A percentile compares a stretch with the other conserved stretches of the same genome.
Conservation (phyloP, 2,329 filamentous ascomycete species). For the Cercospora sojina region DNA sequence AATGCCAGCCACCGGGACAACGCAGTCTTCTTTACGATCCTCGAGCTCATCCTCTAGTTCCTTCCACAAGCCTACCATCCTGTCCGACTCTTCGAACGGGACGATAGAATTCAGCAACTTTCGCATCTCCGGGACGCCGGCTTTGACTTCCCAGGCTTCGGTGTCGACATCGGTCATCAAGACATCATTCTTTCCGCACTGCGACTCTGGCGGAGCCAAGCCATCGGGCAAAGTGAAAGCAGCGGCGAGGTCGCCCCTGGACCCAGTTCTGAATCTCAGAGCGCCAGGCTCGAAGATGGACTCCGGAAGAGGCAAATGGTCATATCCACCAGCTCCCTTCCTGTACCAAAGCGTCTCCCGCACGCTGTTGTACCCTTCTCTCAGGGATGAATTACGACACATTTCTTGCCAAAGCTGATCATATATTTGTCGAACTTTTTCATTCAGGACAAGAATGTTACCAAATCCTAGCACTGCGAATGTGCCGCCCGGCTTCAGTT, state of each 20-base stretch:
- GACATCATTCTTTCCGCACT: neutral
- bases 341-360: neutral
- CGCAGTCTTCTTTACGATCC: neutral
- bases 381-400: neutral
- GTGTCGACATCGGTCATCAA: neutral
- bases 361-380: neutral
- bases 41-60: neutral
- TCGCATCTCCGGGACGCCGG: neutral
- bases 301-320: neutral
- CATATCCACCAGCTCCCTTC: neutral
- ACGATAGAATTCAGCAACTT: neutral
- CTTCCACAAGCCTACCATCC: neutral
- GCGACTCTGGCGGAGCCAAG: neutral
- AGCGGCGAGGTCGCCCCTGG: neutral
- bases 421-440: neutral
- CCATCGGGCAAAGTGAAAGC: neutral
- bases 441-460: neutral
- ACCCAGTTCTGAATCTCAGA: neutral
- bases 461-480: neutral
- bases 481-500: slow-evolving; percentile 11
- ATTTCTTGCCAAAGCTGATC: neutral
- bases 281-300: slow-evolving; percentile 1
- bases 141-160: neutral
- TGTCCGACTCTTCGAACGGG: neutral
- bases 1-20: neutral